Percentiles rank a stretch among this genome's conserved stretches.
Evolutionary conservation across 2,329 filamentous ascomycete species (phyloP).

Genomic region (Neopestalotiopsis rosae): DNA sequence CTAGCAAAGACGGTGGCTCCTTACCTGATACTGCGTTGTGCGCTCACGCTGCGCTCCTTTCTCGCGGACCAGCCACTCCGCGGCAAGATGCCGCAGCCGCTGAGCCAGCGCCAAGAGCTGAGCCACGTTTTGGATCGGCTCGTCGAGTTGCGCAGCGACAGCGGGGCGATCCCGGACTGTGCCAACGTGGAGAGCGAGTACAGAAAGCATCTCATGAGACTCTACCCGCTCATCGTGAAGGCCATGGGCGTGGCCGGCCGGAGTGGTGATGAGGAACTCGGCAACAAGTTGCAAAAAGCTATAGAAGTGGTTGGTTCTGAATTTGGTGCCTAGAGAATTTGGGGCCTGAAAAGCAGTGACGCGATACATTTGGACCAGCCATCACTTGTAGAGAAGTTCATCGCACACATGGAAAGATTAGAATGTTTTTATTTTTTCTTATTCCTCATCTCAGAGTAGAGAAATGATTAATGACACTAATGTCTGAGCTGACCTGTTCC

Average conservation of each 20-base stretch:
- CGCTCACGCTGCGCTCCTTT: slow-evolving; percentile 81
- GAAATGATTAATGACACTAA: slow-evolving; percentile 1
- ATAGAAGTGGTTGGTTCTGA: slow-evolving; percentile 68
- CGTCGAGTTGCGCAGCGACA: slow-evolving; percentile 71
- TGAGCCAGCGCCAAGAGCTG: slow-evolving; percentile 80
- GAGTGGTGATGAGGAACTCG: slow-evolving; percentile 65
- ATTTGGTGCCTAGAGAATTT: slow-evolving; percentile 44
- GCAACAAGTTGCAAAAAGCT: slow-evolving; percentile 62
- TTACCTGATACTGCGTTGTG: slow-evolving; percentile 81
- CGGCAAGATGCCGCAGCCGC: slow-evolving; percentile 86
- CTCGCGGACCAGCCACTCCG: slow-evolving; percentile 90
- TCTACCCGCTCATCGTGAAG: slow-evolving; percentile 79
- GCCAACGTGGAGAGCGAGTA: slow-evolving; percentile 58
- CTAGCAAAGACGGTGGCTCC: slow-evolving; percentile 80
- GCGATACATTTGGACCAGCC: neutral
- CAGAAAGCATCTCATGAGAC: slow-evolving; percentile 76
- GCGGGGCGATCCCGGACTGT: slow-evolving; percentile 68
- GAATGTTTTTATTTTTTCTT: neutral
- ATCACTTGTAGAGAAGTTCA: neutral
- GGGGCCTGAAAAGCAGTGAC: neutral
- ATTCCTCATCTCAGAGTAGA: neutral
- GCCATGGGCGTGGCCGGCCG: slow-evolving; percentile 63
- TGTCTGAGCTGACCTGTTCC: slow-evolving; percentile 3
- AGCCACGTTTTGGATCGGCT: slow-evolving; percentile 72
- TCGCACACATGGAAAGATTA: neutral